phyloP scores from a whole-genome alignment of 306 rosid genomes.

The Acacia confusa region DNA sequence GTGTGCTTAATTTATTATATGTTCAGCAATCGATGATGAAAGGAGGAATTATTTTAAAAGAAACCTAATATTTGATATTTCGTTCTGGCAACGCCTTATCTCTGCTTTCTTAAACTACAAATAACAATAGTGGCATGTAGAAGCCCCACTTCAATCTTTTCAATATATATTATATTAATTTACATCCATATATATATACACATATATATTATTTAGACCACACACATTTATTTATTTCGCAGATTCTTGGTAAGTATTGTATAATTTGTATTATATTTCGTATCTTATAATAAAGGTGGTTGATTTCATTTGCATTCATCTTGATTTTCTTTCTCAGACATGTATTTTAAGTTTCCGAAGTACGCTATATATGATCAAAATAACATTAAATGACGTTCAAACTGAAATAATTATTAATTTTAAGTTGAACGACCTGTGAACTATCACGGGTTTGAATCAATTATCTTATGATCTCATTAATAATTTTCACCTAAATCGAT shows the following conservation, averaged over 20 bases:
- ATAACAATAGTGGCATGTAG: background rate
- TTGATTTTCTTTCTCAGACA: background rate
- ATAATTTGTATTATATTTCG: background rate
- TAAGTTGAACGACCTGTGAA: background rate
- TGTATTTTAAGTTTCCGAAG: background rate
- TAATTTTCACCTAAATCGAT: background rate
- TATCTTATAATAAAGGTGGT: too few species aligned
- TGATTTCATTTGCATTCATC: background rate
- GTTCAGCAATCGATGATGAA: background rate
- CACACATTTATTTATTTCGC: too few species aligned
- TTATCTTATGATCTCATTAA: background rate
- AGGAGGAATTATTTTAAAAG: background rate
- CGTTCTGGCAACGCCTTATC: background rate
- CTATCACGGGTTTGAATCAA: background rate
- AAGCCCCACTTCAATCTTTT: conserved; percentile 1
- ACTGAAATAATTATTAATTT: background rate
- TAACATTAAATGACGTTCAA: background rate
- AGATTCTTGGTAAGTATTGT: background rate
- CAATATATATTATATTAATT: background rate
- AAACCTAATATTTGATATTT: background rate
- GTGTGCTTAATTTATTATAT: background rate
- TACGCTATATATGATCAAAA: background rate
- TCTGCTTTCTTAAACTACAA: background rate
- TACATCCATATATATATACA: background rate
- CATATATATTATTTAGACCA: background rate